Conservation (phyloP, 495 filamentous ascomycete genomes). For the Podospora bellae-mahoneyi region DNA sequence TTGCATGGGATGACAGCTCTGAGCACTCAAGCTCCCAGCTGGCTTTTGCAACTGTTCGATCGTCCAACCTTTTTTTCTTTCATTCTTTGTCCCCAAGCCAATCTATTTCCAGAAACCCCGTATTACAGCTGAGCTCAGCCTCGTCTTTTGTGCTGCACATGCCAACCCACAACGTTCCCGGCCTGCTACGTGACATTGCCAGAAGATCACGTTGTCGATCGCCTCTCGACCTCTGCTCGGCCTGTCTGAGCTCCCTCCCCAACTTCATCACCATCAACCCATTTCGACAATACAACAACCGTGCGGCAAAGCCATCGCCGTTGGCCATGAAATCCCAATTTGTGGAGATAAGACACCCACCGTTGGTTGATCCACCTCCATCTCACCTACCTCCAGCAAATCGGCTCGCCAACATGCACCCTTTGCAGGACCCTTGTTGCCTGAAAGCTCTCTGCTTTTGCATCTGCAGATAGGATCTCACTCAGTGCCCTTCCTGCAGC, state of each 20-base stretch:
- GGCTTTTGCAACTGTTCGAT: background rate
- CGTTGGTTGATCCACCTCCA: background rate
- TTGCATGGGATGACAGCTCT: background rate
- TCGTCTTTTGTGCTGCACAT: background rate
- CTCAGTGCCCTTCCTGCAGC: no score
- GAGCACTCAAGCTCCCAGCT: background rate
- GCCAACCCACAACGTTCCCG: background rate
- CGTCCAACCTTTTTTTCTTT: background rate
- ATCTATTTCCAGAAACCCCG: constrained; percentile 3
- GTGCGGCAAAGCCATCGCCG: background rate
- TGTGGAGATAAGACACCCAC: background rate
- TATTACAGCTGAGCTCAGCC: background rate
- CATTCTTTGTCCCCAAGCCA: background rate
- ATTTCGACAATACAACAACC: background rate
- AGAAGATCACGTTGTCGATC: background rate
- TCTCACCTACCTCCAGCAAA: background rate
- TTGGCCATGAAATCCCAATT: background rate
- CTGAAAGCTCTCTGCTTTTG: background rate
- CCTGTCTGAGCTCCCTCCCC: background rate
- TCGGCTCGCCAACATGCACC: background rate
- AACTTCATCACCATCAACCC: background rate
- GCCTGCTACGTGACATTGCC: background rate
- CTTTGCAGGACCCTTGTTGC: background rate
- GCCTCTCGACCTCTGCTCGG: background rate
- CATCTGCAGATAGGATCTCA: no score